Conservation (phyloP, 2,329 filamentous ascomycete species). For the Clarireedia sp. region DNA sequence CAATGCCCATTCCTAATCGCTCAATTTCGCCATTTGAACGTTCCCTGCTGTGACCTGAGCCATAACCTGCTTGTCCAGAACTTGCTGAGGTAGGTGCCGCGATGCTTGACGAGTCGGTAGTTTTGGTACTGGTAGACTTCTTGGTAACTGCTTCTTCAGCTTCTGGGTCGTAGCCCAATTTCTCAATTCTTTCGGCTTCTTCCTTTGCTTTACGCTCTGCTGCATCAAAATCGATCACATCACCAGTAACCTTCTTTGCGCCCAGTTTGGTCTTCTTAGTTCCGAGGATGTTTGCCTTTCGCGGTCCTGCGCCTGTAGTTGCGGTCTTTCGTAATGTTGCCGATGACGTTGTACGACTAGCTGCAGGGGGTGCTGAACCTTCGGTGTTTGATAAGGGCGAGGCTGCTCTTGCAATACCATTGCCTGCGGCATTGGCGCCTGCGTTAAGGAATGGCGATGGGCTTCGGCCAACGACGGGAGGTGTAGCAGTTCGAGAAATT, state of each 20-base stretch:
- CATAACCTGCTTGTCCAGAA: conserved; percentile 54
- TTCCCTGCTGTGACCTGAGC: conserved; percentile 49
- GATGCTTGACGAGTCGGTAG: conserved; percentile 51
- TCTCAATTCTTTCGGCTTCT: conserved; percentile 91
- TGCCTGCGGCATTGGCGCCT: conserved; percentile 56
- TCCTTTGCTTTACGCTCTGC: conserved; percentile 96
- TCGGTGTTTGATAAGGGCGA: conserved; percentile 69
- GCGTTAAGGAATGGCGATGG: conserved; percentile 85
- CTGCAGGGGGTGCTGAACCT: conserved; percentile 45
- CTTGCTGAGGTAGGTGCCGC: conserved; percentile 67
- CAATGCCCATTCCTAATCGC: conserved; percentile 62
- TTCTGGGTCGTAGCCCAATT: conserved; percentile 90
- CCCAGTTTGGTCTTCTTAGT: conserved; percentile 84
- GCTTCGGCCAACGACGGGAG: conserved; percentile 70
- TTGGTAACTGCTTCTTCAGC: conserved; percentile 55
- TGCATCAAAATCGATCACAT: conserved; percentile 90
- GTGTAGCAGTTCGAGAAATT: conserved; percentile 48
- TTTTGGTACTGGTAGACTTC: conserved; percentile 31
- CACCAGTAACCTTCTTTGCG: conserved; percentile 78
- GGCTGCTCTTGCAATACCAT: conserved; percentile 66
- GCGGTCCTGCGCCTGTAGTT: conserved; percentile 51
- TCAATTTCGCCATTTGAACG: conserved; percentile 75
- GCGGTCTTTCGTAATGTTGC: conserved; percentile 73
- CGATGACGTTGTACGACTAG: conserved; percentile 68
- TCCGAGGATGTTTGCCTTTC: conserved; percentile 78